Evolutionary conservation across 2,329 filamentous ascomycete species (phyloP), one percentile per base, ranked within the genome.

Genomic region (Penicillium sp.): DNA sequence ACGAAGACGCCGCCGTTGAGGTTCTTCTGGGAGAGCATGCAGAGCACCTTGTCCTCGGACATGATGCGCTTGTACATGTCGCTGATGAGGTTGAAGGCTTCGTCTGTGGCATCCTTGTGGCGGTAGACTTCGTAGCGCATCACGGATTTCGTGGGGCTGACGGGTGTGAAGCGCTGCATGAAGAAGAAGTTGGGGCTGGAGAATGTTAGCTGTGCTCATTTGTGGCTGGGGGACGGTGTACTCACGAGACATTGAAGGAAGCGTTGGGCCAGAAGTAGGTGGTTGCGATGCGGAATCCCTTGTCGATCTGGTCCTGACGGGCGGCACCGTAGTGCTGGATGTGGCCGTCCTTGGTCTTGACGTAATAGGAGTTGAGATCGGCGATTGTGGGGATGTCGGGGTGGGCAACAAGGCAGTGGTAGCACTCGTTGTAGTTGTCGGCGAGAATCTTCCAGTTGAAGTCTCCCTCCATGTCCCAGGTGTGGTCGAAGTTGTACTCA

Each of bases 81-180:
- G 68, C 78, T 81, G 69, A 87, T 83, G 47, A 77, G 66, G 5
- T 78, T 72, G 66, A 88, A 88, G 55, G 84, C 79, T 32, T 82
- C 82, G 21, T 86, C 80, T n/a, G 75, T 78, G 4, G 84, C 79
- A 64, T 82, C 71, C 68, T 83, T 84, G 78, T 87, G 82, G 53
- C 84, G 79, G 76, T 81, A 88, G 49, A 88, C 83, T 65, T 88
- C 84, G 67, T 87, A 87, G 60, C 78, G 77, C 81, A 88, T 87
- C 22, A 75, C 73, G 5, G 78, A 81, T 43, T 75, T 79, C 27
- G 73, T 78, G 0, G 85, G 77, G 1, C 77, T 75, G 50, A 72
- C 76, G 10, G 86, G 85, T 6, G 87, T 78, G 66, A 86, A 86
- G 51, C 84, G 78, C 69, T 87, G 84, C 62, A 87, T 84, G 75